These are phyloP conservation scores for Grifola frondosa DNA, from an alignment of 1,284 basidiomycete species.

Conservation along the genomic window DNA sequence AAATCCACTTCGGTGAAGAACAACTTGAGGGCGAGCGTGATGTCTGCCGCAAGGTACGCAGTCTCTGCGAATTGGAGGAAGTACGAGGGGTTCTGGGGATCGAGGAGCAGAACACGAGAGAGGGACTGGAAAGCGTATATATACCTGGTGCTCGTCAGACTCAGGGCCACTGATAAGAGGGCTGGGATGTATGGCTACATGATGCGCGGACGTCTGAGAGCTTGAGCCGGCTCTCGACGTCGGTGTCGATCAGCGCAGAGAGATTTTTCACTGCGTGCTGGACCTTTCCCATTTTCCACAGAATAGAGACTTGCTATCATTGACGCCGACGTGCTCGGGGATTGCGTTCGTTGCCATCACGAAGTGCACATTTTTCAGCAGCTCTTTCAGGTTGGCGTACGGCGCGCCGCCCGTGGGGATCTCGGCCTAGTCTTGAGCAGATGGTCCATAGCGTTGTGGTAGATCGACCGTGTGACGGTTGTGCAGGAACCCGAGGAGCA, in stretches of 20 bases:
- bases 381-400: conserved; percentile 42
- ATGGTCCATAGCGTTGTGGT: conserved; percentile 61
- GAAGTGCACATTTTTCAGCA: conserved; percentile 73
- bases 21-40: conserved; percentile 77
- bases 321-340: conserved; percentile 53
- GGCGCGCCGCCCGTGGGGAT: conserved; percentile 70
- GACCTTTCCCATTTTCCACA: conserved; percentile 55
- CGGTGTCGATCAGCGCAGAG: conserved; percentile 79
- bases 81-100: conserved; percentile 83
- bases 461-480: conserved; percentile 67
- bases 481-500: conserved; percentile 89
- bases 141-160: conserved; percentile 44
- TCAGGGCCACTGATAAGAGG: background rate
- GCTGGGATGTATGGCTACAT: conserved; percentile 60
- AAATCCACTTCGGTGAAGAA: conserved; percentile 81
- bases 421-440: conserved; percentile 72
- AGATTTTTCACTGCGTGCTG: conserved; percentile 74
- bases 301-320: conserved; percentile 71
- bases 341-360: conserved; percentile 86
- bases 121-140: conserved; percentile 66
- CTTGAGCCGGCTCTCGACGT: conserved; percentile 89
- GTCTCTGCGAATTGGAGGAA: conserved; percentile 83
- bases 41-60: conserved; percentile 73
- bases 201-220: conserved; percentile 84
- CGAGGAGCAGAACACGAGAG: conserved; percentile 76